Percentiles rank a stretch among this genome's conserved stretches.
Conservation (phyloP, 345 rosid genomes). For the Pistacia integerrima region DNA sequence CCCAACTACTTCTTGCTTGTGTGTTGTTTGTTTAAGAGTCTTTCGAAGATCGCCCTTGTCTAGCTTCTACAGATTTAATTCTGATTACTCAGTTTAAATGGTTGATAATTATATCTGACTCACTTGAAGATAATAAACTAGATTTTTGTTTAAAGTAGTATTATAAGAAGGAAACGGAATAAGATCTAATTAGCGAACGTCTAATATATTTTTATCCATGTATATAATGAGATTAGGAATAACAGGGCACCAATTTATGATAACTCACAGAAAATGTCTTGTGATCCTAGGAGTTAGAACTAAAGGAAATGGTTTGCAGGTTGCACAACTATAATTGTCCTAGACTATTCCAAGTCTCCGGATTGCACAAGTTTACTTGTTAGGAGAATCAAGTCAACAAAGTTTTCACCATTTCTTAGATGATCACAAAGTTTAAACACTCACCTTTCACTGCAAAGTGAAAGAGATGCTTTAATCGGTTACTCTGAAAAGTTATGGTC, state of each 20-base stretch:
- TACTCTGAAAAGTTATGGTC: background rate
- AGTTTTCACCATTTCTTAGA: background rate
- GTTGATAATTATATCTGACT: background rate
- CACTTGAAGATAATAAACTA: background rate
- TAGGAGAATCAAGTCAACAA: background rate
- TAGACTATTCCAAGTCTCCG: background rate
- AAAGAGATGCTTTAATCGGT: background rate
- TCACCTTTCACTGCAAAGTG: background rate
- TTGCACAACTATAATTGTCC: background rate
- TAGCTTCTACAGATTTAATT: background rate
- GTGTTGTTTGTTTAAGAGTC: background rate
- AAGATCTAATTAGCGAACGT: too few species aligned
- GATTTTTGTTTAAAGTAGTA: background rate
- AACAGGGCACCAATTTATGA: conserved; percentile 7
- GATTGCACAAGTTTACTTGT: background rate
- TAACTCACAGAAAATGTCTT: background rate
- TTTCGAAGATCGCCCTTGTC: background rate
- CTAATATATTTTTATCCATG: background rate
- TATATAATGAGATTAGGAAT: background rate
- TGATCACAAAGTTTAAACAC: background rate
- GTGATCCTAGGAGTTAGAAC: background rate
- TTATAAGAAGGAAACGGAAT: too few species aligned
- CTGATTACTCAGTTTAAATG: background rate
- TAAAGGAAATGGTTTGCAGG: background rate
- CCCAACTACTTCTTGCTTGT: background rate